These are phyloP conservation scores for Tetrapisispora taiwanensis DNA, from an alignment of 805 yeast genomes.

Conservation along the genomic window DNA sequence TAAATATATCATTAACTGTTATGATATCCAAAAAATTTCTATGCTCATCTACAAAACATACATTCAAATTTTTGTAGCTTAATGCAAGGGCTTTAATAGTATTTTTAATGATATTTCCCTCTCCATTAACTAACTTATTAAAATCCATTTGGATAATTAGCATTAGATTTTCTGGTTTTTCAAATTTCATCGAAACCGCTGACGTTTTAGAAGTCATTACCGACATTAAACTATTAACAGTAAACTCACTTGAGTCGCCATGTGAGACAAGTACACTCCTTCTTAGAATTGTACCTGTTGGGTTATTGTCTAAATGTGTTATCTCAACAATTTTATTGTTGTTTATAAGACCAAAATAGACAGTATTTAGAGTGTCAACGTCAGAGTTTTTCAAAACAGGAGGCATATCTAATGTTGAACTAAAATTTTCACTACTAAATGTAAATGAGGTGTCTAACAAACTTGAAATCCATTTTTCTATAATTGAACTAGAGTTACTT, in stretches of 20 bases:
- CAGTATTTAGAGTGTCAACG: constrained; percentile 2
- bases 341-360: constrained; percentile 15
- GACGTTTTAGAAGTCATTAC: constrained; percentile 23
- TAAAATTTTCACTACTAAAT: constrained; percentile 23
- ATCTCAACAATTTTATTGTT: constrained; percentile 14
- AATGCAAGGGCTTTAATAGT: constrained; percentile 17
- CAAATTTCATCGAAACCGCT: constrained; percentile 21
- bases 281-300: constrained; percentile 17
- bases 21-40: constrained; percentile 10
- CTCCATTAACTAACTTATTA: constrained; percentile 7
- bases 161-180: constrained; percentile 19
- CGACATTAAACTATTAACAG: constrained; percentile 10
- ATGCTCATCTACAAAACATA: constrained; percentile 16
- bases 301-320: constrained; percentile 9
- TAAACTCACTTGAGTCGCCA: background rate
- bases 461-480: constrained; percentile 36
- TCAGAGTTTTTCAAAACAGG: constrained; percentile 7
- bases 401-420: constrained; percentile 26
- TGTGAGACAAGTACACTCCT: constrained; percentile 10
- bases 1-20: background rate
- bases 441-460: constrained; percentile 27
- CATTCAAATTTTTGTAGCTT: constrained; percentile 10
- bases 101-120: constrained; percentile 11
- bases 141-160: constrained; percentile 24
- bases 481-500: constrained; percentile 21